Conservation (phyloP, 2,329 filamentous ascomycete species). For the Didymella pinodella region DNA sequence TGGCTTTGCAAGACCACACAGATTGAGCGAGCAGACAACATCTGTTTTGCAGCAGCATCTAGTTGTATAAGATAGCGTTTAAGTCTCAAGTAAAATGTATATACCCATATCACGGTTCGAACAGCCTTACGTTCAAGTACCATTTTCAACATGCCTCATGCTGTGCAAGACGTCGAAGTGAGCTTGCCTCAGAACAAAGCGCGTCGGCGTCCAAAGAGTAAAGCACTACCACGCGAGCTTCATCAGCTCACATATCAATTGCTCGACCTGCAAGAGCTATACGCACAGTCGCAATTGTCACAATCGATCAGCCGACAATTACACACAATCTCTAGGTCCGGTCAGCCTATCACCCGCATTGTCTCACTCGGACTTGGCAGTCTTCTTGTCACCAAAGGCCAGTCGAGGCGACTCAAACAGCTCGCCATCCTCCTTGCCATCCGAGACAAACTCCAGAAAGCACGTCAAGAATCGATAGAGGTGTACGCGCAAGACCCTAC, state of each 20-base stretch:
- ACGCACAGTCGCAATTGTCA: constrained; percentile 23
- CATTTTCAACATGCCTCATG: constrained; percentile 3
- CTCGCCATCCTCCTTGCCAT: constrained; percentile 39
- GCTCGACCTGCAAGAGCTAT: constrained; percentile 19
- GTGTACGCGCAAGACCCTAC: constrained; percentile 44
- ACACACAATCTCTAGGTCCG: constrained; percentile 9
- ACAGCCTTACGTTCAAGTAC: neutral
- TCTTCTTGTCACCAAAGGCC: constrained; percentile 27
- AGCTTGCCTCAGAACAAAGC: neutral
- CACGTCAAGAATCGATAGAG: constrained; percentile 13
- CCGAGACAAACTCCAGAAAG: constrained; percentile 20
- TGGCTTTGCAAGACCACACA: constrained; percentile 4
- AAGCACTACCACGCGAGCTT: constrained; percentile 20
- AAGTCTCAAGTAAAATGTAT: neutral
- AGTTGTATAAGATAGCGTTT: neutral
- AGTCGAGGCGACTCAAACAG: constrained; percentile 40
- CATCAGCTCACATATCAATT: constrained; percentile 17
- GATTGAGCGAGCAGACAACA: neutral
- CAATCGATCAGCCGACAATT: constrained; percentile 22
- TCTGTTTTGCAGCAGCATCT: neutral
- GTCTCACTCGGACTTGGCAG: constrained; percentile 35
- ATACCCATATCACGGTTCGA: too few relatives aligned
- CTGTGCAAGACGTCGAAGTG: constrained; percentile 2
- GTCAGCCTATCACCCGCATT: constrained; percentile 23
- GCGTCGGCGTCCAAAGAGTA: constrained; percentile 9